phyloP scores from a whole-genome alignment of 169 alveolate genomes.

The Plasmodium fragile region DNA sequence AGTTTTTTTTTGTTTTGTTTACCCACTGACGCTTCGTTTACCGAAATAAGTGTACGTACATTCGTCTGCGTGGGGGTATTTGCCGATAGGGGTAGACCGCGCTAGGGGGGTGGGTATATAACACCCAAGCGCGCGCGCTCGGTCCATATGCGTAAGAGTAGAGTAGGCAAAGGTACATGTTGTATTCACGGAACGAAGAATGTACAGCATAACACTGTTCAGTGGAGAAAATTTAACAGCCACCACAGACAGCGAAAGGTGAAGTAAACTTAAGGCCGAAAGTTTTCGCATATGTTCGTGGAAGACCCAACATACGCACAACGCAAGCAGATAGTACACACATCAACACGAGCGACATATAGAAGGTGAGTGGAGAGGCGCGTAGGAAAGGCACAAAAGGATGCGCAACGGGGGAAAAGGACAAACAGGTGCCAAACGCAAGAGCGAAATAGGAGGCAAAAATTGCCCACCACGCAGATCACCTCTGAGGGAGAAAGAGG shows the following conservation, averaged over 20 bases:
- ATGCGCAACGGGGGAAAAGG: neutral
- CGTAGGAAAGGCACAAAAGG: neutral
- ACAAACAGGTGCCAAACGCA: neutral
- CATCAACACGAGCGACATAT: neutral
- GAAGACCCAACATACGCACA: neutral
- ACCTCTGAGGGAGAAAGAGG: neutral
- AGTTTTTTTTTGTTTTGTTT: neutral
- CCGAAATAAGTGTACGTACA: neutral
- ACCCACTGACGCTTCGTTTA: constrained; percentile 11
- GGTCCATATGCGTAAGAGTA: neutral
- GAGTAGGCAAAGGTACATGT: neutral
- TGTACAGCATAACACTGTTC: neutral
- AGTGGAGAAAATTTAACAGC: neutral
- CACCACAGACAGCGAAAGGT: neutral
- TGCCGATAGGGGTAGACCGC: neutral
- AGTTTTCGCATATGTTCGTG: neutral
- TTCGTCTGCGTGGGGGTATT: neutral
- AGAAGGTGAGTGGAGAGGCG: neutral
- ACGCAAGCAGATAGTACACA: neutral
- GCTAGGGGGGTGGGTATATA: neutral
- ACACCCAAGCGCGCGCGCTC: neutral
- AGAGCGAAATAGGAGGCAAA: neutral
- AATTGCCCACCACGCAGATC: neutral
- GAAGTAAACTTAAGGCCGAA: neutral
- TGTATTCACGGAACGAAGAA: neutral